Evolutionary conservation across 106 monocot species (phyloP).

Genomic region (Posidonia australis): DNA sequence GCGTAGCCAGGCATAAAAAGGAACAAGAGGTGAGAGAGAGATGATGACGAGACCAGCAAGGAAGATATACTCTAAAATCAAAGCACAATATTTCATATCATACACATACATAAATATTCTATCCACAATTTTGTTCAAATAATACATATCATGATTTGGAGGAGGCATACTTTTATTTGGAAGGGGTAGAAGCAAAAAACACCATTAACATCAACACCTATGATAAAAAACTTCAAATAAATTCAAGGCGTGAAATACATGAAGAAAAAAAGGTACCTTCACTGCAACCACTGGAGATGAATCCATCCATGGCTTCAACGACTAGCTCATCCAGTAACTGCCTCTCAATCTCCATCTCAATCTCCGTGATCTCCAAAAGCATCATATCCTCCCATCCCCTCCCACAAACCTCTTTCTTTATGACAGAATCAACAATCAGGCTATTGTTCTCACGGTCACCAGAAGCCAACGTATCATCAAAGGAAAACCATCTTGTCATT

Average conservation of each 20-base stretch:
- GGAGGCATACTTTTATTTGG: no score
- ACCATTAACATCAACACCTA: background rate
- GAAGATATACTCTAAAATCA: no score
- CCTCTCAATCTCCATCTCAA: constrained; percentile 6
- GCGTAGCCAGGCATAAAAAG: no score
- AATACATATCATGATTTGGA: no score
- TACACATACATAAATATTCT: no score
- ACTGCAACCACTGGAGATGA: background rate
- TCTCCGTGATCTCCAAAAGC: background rate
- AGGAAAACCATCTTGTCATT: background rate
- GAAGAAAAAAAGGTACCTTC: background rate
- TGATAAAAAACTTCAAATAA: background rate
- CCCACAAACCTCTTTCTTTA: constrained; percentile 3
- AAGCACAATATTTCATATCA: no score
- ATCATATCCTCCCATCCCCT: constrained; percentile 7
- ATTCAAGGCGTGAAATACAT: background rate
- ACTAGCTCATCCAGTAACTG: constrained; percentile 9
- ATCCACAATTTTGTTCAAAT: no score
- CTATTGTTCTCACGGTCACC: background rate
- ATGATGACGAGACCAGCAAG: no score
- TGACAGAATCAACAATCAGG: constrained; percentile 1
- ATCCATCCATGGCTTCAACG: background rate
- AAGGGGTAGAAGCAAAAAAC: background rate
- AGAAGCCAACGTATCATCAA: background rate
- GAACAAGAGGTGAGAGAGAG: no score